These are phyloP conservation scores for Cyclotella choctawhatcheeana DNA, from an alignment of 108 stramenopile species.

Conservation along the genomic window DNA sequence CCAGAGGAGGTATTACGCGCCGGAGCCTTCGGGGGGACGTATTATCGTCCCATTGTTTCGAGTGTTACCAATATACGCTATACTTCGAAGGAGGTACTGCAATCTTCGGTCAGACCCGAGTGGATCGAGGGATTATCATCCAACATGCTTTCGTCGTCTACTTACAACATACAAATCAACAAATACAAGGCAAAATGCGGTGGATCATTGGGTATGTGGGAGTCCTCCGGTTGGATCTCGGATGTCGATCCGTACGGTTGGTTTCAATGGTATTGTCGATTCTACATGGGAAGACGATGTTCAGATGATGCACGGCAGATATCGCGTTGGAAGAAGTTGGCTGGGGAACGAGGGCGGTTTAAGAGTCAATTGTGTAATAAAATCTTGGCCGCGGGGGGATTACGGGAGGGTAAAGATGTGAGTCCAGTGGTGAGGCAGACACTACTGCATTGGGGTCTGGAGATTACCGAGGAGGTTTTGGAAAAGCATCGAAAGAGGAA, in stretches of 20 bases:
- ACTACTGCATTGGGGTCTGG: slow-evolving; percentile 95
- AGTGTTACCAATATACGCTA: slow-evolving; percentile 87
- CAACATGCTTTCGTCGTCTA: slow-evolving; percentile 66
- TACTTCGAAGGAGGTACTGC: slow-evolving; percentile 68
- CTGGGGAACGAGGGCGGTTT: slow-evolving; percentile 92
- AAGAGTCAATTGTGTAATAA: slow-evolving; percentile 94
- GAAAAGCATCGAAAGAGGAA: slow-evolving; percentile 64
- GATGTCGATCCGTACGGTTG: slow-evolving; percentile 95
- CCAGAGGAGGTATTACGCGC: slow-evolving; percentile 92
- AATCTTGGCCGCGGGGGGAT: slow-evolving; percentile 64
- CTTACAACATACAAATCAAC: slow-evolving; percentile 76
- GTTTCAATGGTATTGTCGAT: slow-evolving; percentile 99
- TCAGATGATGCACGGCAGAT: slow-evolving; percentile 91
- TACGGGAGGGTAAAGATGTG: slow-evolving; percentile 62
- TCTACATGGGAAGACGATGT: slow-evolving; percentile 89
- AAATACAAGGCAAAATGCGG: slow-evolving; percentile 94
- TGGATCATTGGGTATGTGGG: slow-evolving; percentile 94
- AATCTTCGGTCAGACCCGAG: slow-evolving; percentile 56
- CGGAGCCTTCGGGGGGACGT: slow-evolving; percentile 96
- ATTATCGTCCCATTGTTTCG: slow-evolving; percentile 91
- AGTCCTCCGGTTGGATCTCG: slow-evolving; percentile 88
- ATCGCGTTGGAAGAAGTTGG: slow-evolving; percentile 77
- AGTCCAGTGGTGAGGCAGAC: slow-evolving; percentile 96
- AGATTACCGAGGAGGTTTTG: slow-evolving; percentile 81
- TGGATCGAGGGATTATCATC: slow-evolving; percentile 82